These are phyloP conservation scores for Ceratobasidium theobromae DNA, from an alignment of 1,284 basidiomycete species.

Conservation along the genomic window DNA sequence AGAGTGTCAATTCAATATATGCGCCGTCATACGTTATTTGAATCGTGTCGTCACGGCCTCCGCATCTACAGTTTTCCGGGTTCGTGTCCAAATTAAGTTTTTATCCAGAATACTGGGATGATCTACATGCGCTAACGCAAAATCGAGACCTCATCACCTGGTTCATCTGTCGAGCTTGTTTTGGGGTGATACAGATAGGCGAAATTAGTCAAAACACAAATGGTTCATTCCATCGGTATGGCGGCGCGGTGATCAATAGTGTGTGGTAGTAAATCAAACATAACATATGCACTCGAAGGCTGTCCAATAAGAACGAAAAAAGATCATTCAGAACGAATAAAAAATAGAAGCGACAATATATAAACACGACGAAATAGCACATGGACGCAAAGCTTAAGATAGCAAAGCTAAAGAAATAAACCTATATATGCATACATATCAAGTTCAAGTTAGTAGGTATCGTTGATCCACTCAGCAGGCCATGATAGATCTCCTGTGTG, in stretches of 20 bases:
- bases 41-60: background rate
- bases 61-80: background rate
- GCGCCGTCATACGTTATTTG: background rate
- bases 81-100: background rate
- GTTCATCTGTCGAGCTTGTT: background rate
- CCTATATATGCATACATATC: background rate
- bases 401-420: background rate
- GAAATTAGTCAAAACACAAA: background rate
- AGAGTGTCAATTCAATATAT: background rate
- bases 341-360: background rate
- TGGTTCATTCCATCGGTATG: background rate
- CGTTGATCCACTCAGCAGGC: conserved; percentile 30
- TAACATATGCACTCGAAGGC: background rate
- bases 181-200: background rate
- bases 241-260: background rate
- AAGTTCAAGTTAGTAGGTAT: conserved; percentile 1
- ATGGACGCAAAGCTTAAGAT: background rate
- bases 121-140: background rate
- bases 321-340: background rate
- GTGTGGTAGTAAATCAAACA: background rate
- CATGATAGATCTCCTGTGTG: conserved; percentile 29
- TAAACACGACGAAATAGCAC: background rate
- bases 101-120: background rate
- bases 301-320: background rate
- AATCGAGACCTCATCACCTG: background rate